Conservation (phyloP, 805 yeast species). For the Candida saitoana region DNA sequence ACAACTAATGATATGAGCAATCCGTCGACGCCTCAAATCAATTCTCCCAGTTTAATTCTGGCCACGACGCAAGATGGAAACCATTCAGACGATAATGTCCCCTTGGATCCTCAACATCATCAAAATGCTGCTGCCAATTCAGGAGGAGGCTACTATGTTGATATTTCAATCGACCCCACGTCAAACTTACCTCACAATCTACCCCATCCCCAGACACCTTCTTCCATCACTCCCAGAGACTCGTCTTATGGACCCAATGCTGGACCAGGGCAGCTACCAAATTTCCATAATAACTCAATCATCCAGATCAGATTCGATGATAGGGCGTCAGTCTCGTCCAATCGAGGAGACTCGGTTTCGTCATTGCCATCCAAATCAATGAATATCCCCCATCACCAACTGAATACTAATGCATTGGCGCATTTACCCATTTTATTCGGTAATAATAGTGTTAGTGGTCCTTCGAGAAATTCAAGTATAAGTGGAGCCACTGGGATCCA, state of each 20-base stretch:
- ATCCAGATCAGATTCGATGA: constrained; percentile 41
- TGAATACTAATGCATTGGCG: constrained; percentile 34
- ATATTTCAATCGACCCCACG: constrained; percentile 41
- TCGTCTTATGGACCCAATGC: constrained; percentile 15
- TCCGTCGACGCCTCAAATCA: constrained; percentile 20
- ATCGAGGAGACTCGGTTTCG: constrained; percentile 37
- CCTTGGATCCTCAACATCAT: constrained; percentile 7
- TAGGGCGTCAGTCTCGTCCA: constrained; percentile 28
- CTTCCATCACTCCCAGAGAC: constrained; percentile 24
- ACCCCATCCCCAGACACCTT: constrained; percentile 22
- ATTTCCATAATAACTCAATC: constrained; percentile 34
- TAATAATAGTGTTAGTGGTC: constrained; percentile 39
- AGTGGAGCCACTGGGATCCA: constrained; percentile 34
- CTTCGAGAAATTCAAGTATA: constrained; percentile 34
- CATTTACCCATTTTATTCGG: constrained; percentile 43
- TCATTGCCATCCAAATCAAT: constrained; percentile 42
- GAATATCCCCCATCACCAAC: constrained; percentile 46
- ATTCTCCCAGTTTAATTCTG: constrained; percentile 17
- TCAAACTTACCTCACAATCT: constrained; percentile 44
- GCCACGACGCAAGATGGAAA: constrained; percentile 15
- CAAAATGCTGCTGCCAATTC: constrained; percentile 6
- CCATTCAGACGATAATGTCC: constrained; percentile 10
- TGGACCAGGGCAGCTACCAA: constrained; percentile 5
- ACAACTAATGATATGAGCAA: constrained; percentile 9
- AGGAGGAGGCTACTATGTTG: constrained; percentile 41